Evolutionary conservation across 2,329 filamentous ascomycete species (phyloP).

Genomic region (Plectosphaerella plurivora): DNA sequence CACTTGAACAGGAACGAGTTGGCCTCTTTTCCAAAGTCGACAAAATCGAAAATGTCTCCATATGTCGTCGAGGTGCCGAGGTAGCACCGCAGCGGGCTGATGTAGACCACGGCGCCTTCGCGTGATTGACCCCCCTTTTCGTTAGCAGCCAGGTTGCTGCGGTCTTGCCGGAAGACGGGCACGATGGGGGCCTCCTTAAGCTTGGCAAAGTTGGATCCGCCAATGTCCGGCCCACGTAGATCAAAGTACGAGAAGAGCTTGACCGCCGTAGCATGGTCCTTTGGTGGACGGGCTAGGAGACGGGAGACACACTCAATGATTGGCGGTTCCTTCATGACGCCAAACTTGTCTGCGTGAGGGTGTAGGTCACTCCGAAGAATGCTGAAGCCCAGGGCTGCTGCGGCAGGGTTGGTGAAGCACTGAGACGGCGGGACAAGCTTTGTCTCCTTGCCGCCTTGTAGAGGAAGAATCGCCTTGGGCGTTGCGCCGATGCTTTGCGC

Average conservation of each 20-base stretch:
- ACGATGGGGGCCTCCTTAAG: constrained; percentile 67
- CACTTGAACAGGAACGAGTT: constrained; percentile 86
- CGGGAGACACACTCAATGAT: constrained; percentile 72
- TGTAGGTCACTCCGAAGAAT: constrained; percentile 75
- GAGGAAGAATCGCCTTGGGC: constrained; percentile 62
- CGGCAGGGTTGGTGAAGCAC: constrained; percentile 78
- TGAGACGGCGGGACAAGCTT: constrained; percentile 66
- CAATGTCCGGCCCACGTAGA: constrained; percentile 69
- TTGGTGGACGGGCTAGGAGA: constrained; percentile 68
- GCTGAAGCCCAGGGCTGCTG: constrained; percentile 73
- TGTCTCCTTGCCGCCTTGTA: constrained; percentile 58
- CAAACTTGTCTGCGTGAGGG: constrained; percentile 68
- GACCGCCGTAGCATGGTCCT: constrained; percentile 60
- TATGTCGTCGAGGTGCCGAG: constrained; percentile 69
- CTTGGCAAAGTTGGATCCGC: constrained; percentile 51
- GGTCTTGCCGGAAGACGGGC: constrained; percentile 47
- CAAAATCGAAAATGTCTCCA: constrained; percentile 92
- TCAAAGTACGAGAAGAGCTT: constrained; percentile 81
- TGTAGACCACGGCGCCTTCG: constrained; percentile 37
- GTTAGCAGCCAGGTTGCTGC: constrained; percentile 16
- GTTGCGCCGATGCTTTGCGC: constrained; percentile 54
- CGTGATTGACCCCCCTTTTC: constrained; percentile 33
- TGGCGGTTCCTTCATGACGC: constrained; percentile 76
- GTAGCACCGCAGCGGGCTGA: constrained; percentile 73
- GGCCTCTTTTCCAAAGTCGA: constrained; percentile 84